phyloP scores from a whole-genome alignment of 2,329 filamentous ascomycete species.

The Pseudogymnoascus sp. region DNA sequence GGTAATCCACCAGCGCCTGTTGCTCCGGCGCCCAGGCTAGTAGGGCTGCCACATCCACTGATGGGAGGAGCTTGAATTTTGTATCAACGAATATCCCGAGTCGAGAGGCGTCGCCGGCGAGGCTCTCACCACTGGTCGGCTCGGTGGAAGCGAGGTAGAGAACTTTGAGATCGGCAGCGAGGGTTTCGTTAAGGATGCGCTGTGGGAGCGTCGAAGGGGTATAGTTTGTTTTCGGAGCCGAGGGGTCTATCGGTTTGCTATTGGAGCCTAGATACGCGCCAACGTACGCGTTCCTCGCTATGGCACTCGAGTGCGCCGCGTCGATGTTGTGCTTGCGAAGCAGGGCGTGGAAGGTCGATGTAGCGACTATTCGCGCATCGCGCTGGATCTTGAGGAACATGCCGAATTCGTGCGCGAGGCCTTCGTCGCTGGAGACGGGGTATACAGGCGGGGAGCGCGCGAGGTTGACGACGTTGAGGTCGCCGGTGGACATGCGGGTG shows the following conservation, averaged over 20 bases:
- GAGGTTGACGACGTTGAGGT: constrained; percentile 7
- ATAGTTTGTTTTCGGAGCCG: too few relatives aligned
- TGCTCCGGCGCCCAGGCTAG: constrained; percentile 38
- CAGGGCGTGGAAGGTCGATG: constrained; percentile 27
- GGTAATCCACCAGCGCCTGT: constrained; percentile 41
- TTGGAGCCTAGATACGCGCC: constrained; percentile 34
- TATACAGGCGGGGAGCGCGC: constrained; percentile 33
- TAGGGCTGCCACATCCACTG: constrained; percentile 29
- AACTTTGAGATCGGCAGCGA: constrained; percentile 23
- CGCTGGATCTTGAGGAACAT: constrained; percentile 30
- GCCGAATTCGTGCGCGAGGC: constrained; percentile 32
- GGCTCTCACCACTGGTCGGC: constrained; percentile 29
- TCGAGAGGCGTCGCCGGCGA: constrained; percentile 31
- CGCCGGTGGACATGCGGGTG: neutral
- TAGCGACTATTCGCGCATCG: constrained; percentile 26
- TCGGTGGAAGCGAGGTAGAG: constrained; percentile 40
- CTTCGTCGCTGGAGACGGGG: constrained; percentile 30
- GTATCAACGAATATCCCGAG: constrained; percentile 33
- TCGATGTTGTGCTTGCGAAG: constrained; percentile 22
- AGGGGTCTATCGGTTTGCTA: too few relatives aligned
- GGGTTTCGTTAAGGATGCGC: constrained; percentile 30
- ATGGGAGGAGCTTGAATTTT: constrained; percentile 36
- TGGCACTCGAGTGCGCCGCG: constrained; percentile 23
- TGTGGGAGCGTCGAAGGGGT: constrained; percentile 30
- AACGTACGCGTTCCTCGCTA: constrained; percentile 18